Evolutionary conservation across 768 basidiomycete species (phyloP), one percentile per base, ranked within the genome.

Genomic region (Phanerodontia chrysosporium): DNA sequence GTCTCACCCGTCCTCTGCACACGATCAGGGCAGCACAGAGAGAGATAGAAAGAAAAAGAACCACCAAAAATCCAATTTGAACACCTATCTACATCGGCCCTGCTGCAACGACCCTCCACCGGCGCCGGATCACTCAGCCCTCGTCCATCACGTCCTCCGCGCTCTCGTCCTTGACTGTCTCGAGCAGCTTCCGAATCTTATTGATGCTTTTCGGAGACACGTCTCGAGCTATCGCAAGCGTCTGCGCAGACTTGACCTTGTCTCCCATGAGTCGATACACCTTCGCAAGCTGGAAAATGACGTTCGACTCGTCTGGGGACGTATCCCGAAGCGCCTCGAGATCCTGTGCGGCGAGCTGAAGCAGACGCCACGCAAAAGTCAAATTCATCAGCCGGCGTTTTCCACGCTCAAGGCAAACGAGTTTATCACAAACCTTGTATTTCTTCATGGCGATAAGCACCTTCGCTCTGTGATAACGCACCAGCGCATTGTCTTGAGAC

Each of bases 241-340:
- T 80, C 61, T 90, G 86, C 58, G 91, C 89, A 51, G 93, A 87
- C 73, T 90, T 87, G 21, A 82, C 79, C 64, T 84, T 83, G 73
- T 93, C 80, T 35, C 92, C 92, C 57, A 90, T 74, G 64, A 90
- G 78, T 49, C 92, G 85, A 69, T 97, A 98, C 59, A 90, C 87
- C 75, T 89, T 90, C 27, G 95, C 97, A 18, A 99, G 84, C 73
- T 98, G 88, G 83, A 97, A 97, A 59, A 95, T 85, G 58, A 98
- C 91, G 75, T 98, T 98, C 55, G 95, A 89, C 77, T 99, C 97
- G 69, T 95, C 92, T 7, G 96, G 96, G 35, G 95, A 91, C 62
- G 84, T 77, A 70, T 84, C 85, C 64, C 87, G 82, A 54, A 99
- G 82, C 60, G 79, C 76, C 74, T 93, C 86, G 69, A 98, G 80